Percentiles rank a stretch among this genome's conserved stretches.
Evolutionary conservation across 2,329 filamentous ascomycete genomes (phyloP).

Genomic region (Sporothrix pallida): DNA sequence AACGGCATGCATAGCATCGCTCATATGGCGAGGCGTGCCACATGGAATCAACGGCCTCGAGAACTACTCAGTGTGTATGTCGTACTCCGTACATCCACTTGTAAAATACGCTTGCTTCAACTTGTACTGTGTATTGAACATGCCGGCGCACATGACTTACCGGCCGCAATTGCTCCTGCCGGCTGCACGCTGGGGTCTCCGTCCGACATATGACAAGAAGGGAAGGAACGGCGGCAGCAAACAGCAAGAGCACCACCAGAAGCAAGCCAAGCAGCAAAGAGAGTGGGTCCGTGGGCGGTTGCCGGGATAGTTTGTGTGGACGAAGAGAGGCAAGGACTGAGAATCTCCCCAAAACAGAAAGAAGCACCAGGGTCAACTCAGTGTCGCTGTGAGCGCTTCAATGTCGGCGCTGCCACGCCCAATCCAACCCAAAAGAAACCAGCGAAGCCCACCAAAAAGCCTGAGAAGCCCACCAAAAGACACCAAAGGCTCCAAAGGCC

Average conservation of each 20-base stretch:
- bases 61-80: not conserved
- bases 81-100: not conserved
- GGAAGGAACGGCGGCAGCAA: constrained; percentile 8
- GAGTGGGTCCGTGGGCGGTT: constrained; percentile 19
- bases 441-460: not conserved
- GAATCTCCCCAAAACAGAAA: not conserved
- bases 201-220: not conserved
- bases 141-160: not conserved
- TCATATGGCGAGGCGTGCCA: not conserved
- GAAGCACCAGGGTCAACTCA: not conserved
- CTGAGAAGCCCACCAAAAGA: constrained; percentile 3
- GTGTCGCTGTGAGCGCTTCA: constrained; percentile 9
- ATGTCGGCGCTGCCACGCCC: constrained; percentile 17
- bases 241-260: constrained; percentile 10
- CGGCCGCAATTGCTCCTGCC: constrained; percentile 16
- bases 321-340: not conserved
- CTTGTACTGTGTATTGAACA: not conserved
- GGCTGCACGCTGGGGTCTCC: not conserved
- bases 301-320: constrained; percentile 13
- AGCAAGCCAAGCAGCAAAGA: not conserved
- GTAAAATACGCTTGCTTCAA: no score
- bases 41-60: not conserved
- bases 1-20: constrained; percentile 1
- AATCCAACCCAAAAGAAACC: constrained; percentile 21
- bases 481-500: no score